Conservation (phyloP, 805 yeast genomes). For the Metschnikowia lachancei region DNA sequence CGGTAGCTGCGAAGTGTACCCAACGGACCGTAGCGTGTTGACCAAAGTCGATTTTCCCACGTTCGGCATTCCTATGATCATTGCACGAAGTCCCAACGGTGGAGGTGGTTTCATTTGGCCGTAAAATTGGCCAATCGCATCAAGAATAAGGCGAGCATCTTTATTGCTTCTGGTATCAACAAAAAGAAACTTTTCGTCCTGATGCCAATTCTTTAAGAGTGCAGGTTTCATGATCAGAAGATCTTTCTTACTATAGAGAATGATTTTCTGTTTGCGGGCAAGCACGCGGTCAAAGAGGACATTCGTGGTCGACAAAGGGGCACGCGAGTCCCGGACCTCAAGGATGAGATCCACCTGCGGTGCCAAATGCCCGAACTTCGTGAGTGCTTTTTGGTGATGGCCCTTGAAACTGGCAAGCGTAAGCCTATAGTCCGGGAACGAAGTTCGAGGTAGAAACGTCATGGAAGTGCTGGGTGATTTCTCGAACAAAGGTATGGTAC, state of each 20-base stretch:
- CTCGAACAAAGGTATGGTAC: too few species aligned
- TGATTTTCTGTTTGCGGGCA: slow-evolving; percentile 51
- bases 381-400: slow-evolving; percentile 80
- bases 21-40: slow-evolving; percentile 59
- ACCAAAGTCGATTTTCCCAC: slow-evolving; percentile 93
- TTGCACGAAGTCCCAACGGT: slow-evolving; percentile 73
- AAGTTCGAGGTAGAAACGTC: slow-evolving; percentile 62
- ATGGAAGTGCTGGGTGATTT: slow-evolving; percentile 12
- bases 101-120: slow-evolving; percentile 60
- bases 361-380: slow-evolving; percentile 60
- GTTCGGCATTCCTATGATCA: slow-evolving; percentile 94
- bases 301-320: slow-evolving; percentile 83
- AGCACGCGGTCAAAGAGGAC: slow-evolving; percentile 69
- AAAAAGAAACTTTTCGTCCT: slow-evolving; percentile 38
- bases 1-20: slow-evolving; percentile 26
- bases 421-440: slow-evolving; percentile 73
- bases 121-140: slow-evolving; percentile 46
- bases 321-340: slow-evolving; percentile 86
- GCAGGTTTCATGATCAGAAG: slow-evolving; percentile 45
- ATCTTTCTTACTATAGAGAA: slow-evolving; percentile 78
- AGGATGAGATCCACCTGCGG: slow-evolving; percentile 79
- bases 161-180: slow-evolving; percentile 54
- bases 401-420: slow-evolving; percentile 81
- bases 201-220: slow-evolving; percentile 36
- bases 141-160: slow-evolving; percentile 52